Conservation (phyloP, 192 early-diverging fungal genomes). For the Backusella tuberculispora region DNA sequence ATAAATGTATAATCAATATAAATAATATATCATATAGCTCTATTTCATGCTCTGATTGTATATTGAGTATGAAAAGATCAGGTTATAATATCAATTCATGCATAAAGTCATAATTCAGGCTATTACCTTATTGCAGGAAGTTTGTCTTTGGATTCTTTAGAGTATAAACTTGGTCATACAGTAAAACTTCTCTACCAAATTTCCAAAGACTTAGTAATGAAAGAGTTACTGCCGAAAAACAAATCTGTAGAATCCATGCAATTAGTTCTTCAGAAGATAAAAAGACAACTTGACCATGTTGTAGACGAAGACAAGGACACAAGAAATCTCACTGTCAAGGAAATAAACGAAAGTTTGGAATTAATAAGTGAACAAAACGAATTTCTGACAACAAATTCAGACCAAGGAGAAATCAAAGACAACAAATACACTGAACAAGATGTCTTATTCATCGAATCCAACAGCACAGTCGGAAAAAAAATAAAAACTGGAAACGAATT, state of each 20-base stretch:
- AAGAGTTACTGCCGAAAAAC: not conserved
- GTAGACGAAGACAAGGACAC: not conserved
- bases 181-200: slow-evolving; percentile 1
- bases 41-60: too few relatives aligned
- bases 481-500: slow-evolving; percentile 9
- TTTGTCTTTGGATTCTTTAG: slow-evolving; percentile 20
- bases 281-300: slow-evolving; percentile 5
- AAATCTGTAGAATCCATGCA: not conserved
- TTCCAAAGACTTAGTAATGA: not conserved
- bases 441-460: slow-evolving; percentile 1
- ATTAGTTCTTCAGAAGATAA: slow-evolving; percentile 5
- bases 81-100: too few relatives aligned
- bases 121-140: slow-evolving; percentile 16
- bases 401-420: not conserved
- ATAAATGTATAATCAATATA: too few relatives aligned
- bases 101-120: not conserved
- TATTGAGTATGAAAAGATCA: too few relatives aligned
- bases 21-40: too few relatives aligned
- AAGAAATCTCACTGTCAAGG: not conserved
- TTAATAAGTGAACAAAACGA: slow-evolving; percentile 17
- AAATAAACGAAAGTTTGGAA: not conserved
- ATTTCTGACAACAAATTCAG: not conserved
- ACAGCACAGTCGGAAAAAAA: slow-evolving; percentile 16
- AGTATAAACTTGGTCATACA: slow-evolving; percentile 17
- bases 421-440: slow-evolving; percentile 9